These are phyloP conservation scores for Ophiocordyceps robertsii DNA, from an alignment of 2,329 filamentous ascomycete genomes.

Conservation along the genomic window DNA sequence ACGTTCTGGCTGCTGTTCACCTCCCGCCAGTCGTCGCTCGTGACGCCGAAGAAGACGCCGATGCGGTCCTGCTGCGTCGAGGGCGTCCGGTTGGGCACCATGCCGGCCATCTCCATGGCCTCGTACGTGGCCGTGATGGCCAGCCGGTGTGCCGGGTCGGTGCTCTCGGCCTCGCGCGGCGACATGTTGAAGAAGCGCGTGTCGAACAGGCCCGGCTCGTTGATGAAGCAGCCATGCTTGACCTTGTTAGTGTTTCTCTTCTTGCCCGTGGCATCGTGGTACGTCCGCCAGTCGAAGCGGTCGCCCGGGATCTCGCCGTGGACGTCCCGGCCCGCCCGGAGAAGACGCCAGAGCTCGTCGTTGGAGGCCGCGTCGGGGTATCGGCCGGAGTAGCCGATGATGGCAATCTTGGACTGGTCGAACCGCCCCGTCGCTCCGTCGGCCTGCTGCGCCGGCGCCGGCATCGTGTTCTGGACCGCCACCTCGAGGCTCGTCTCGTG, in stretches of 20 bases:
- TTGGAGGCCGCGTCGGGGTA: conserved; percentile 21
- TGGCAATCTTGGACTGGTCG: conserved; percentile 38
- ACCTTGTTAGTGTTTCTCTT: conserved; percentile 53
- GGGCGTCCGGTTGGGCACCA: conserved; percentile 44
- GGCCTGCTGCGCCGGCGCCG: neutral
- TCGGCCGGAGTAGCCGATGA: conserved; percentile 47
- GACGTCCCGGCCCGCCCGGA: conserved; percentile 52
- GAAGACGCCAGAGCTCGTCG: conserved; percentile 43
- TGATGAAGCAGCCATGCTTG: conserved; percentile 54
- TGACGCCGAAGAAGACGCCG: conserved; percentile 63
- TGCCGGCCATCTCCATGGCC: conserved; percentile 17
- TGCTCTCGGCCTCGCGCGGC: conserved; percentile 1
- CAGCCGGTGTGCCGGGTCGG: neutral
- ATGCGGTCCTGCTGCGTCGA: conserved; percentile 48
- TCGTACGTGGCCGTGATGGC: conserved; percentile 1
- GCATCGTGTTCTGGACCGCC: neutral
- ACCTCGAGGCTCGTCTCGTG: neutral
- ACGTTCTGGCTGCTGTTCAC: conserved; percentile 61
- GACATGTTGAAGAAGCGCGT: conserved; percentile 66
- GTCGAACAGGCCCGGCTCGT: conserved; percentile 62
- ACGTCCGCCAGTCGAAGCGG: conserved; percentile 50
- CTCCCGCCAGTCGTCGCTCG: conserved; percentile 66
- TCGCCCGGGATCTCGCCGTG: conserved; percentile 45
- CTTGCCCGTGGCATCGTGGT: conserved; percentile 53
- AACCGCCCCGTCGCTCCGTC: neutral